Percentiles rank a stretch among this genome's conserved stretches.
These are phyloP conservation scores for Candida nitratophila DNA, from an alignment of 805 yeast genomes.

Conservation along the genomic window DNA sequence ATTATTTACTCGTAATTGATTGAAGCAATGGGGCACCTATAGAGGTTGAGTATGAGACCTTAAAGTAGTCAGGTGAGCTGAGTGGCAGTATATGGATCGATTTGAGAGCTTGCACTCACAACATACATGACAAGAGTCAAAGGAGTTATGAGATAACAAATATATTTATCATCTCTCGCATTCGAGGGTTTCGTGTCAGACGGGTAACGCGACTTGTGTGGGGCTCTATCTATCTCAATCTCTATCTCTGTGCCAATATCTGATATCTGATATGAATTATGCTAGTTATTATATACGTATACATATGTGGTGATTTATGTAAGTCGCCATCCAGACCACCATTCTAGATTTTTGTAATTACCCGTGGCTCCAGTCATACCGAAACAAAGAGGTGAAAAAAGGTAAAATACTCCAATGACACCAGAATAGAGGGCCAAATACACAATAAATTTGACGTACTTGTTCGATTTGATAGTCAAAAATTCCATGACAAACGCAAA, in stretches of 20 bases:
- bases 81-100: too few species aligned
- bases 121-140: too few species aligned
- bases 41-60: too few species aligned
- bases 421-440: conserved; percentile 34
- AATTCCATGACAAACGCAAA: conserved; percentile 47
- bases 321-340: conserved; percentile 44
- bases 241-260: too few species aligned
- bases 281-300: background rate
- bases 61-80: too few species aligned
- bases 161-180: too few species aligned
- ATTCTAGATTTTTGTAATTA: conserved; percentile 36
- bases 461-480: conserved; percentile 26
- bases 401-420: conserved; percentile 49
- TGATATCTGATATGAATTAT: too few species aligned
- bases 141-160: too few species aligned
- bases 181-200: background rate
- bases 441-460: conserved; percentile 19
- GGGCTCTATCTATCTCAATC: too few species aligned
- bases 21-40: too few species aligned
- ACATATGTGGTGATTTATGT: conserved; percentile 10
- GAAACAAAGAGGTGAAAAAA: conserved; percentile 54
- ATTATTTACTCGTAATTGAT: too few species aligned
- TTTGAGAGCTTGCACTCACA: too few species aligned
- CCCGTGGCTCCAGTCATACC: conserved; percentile 52
- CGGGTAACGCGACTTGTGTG: background rate